Evolutionary conservation across 116 monocot genomes (phyloP).

Genomic region (Posidonia oceanica): DNA sequence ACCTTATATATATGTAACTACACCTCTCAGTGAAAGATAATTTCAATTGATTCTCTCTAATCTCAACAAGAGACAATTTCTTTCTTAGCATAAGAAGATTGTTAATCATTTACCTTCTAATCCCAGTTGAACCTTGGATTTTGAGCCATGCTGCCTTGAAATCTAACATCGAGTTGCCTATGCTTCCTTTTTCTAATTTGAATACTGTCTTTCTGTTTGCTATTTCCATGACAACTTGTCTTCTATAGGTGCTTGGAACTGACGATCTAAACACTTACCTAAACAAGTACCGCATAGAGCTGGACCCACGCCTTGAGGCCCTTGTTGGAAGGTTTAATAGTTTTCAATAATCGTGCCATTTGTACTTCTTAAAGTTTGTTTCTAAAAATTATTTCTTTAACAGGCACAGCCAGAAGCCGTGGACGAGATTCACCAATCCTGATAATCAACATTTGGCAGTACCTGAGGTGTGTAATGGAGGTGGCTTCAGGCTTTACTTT

Average conservation of each 20-base stretch:
- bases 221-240: neutral
- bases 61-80: too few species aligned
- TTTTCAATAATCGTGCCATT: neutral
- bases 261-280: slow-evolving; percentile 74
- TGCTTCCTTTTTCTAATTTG: neutral
- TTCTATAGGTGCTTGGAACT: slow-evolving; percentile 76
- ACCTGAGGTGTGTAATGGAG: slow-evolving; percentile 43
- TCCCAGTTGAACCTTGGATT: neutral
- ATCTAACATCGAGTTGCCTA: neutral
- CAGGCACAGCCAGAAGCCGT: slow-evolving; percentile 80
- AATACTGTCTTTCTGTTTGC: too few species aligned
- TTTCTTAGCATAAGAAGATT: too few species aligned
- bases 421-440: slow-evolving; percentile 64
- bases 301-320: slow-evolving; percentile 80
- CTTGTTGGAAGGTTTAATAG: slow-evolving; percentile 74
- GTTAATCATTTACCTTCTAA: neutral
- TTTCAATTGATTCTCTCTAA: too few species aligned
- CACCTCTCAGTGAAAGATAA: too few species aligned
- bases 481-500: neutral
- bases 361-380: neutral
- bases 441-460: slow-evolving; percentile 76
- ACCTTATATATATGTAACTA: too few species aligned
- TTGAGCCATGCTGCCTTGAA: neutral
- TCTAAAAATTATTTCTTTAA: neutral
- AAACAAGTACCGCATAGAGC: slow-evolving; percentile 64